Base-by-base conservation (phyloP, 352 stramenopile species). In the Peronospora tabacina region DNA sequence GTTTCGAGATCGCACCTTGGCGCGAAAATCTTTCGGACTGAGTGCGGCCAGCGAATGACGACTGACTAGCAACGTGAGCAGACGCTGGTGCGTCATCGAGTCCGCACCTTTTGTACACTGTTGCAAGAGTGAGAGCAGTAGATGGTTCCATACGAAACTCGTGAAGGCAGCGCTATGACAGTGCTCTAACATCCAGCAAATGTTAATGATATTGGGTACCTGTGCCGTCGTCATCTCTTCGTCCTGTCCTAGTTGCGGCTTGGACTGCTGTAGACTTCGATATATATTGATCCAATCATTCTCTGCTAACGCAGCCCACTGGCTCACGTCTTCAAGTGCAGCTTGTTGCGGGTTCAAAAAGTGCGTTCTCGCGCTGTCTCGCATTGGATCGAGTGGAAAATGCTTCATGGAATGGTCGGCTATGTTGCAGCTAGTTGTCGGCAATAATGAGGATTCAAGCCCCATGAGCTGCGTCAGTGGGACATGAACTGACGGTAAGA, bases 11-110 rank as follows among this genome's bases (percentile, higher is more conserved):
- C 74, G 72, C 20, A 88, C 58, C 43, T 70, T 67, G 33, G 55
- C 47, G 13, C 77, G 74, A 41, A 88, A 86, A 20, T 76, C 63
- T 53, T 78, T 85, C 2, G 77, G 70, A 7, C 55, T 50, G 5
- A 86, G 61, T 7, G 43, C 55, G 0, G 49, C 57, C 7, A 88
- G 49, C 16, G 45, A 58, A 8, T 34, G 35, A 19, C 75, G 60
- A 3, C 8, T 45, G 0, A 79, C 52, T 5, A 87, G 46, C 10
- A 60, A 29, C 1, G 30, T 28, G 2, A 71, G 41, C 1, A 85
- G 40, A 12, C 44, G 39, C 11, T 63, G 46, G 19, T 33, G 20
- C 2, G 19, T 4, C 34, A 46, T 43, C 11, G 37, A 19, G 17
- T 52, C 3, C 2, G 46, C 41, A n/a, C n/a, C 15, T 2, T 26